Evolutionary conservation across 2,329 filamentous ascomycete genomes (phyloP).

Genomic region (Nothophaeocryptopus gaeumannii): DNA sequence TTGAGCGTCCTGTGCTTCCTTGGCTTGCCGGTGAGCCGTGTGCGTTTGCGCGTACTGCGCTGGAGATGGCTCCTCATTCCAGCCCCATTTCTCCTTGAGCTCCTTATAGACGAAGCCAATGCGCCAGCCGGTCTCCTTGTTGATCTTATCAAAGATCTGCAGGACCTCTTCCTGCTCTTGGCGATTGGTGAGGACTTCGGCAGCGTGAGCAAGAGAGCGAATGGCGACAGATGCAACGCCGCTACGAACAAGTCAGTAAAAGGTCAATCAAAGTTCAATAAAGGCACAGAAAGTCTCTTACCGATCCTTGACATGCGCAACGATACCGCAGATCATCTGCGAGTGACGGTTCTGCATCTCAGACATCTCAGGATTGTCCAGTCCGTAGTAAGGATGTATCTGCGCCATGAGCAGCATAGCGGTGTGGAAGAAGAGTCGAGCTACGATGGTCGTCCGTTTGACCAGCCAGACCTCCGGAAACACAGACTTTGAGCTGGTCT

Average conservation of each 20-base stretch:
- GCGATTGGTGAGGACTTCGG: conserved; percentile 65
- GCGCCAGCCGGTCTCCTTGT: conserved; percentile 74
- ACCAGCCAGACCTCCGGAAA: conserved; percentile 90
- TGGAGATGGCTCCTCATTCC: conserved; percentile 51
- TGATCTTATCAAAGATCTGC: conserved; percentile 70
- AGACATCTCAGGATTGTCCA: conserved; percentile 65
- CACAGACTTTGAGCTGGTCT: conserved; percentile 65
- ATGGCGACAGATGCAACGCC: conserved; percentile 77
- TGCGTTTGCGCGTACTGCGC: conserved; percentile 40
- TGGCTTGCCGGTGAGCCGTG: conserved; percentile 25
- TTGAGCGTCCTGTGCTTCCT: conserved; percentile 27
- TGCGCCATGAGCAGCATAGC: conserved; percentile 77
- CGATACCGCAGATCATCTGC: conserved; percentile 83
- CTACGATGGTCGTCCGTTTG: conserved; percentile 76
- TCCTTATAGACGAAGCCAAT: conserved; percentile 69
- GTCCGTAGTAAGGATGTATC: conserved; percentile 65
- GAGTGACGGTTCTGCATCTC: conserved; percentile 70
- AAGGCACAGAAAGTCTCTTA: conserved; percentile 31
- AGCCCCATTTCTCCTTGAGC: conserved; percentile 75
- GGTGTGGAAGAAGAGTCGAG: conserved; percentile 84
- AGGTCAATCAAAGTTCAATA: neutral
- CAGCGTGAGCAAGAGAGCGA: conserved; percentile 74
- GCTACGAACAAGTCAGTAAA: conserved; percentile 34
- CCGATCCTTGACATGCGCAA: conserved; percentile 77
- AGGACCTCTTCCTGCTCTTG: conserved; percentile 79